Evolutionary conservation across 352 stramenopile genomes (phyloP).

Genomic region (Phytopythium delawarense): DNA sequence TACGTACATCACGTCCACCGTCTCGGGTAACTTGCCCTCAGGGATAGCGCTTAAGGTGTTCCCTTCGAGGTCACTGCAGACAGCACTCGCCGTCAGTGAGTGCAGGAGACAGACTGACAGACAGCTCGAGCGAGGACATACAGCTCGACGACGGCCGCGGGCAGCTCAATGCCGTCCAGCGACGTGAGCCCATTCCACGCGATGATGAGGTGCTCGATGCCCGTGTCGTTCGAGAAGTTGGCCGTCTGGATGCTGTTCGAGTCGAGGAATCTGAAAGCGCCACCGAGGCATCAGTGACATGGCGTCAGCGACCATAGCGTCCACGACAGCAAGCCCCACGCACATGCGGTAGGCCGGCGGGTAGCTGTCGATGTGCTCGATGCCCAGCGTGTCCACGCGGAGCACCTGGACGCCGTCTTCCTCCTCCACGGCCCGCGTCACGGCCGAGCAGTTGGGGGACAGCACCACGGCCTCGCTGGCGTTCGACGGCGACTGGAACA

Average conservation of each 20-base stretch:
- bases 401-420: constrained; percentile 9
- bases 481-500: constrained; percentile 19
- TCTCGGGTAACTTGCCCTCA: background rate
- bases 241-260: constrained; percentile 1
- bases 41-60: background rate
- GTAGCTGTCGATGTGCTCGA: constrained; percentile 11
- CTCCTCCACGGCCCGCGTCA: background rate
- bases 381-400: constrained; percentile 5
- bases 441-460: constrained; percentile 13
- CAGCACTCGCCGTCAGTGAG: background rate
- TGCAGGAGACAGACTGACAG: background rate
- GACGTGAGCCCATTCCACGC: constrained; percentile 4
- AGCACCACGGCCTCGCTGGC: constrained; percentile 17
- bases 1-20: background rate
- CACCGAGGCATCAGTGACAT: too few species aligned
- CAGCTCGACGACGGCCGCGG: background rate
- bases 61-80: background rate
- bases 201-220: constrained; percentile 5
- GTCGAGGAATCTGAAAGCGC: background rate
- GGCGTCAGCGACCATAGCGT: background rate
- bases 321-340: background rate
- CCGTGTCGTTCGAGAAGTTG: constrained; percentile 4
- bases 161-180: constrained; percentile 5
- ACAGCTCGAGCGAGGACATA: background rate
- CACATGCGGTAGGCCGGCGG: constrained; percentile 5